Base-by-base conservation (phyloP, 306 rosid genomes). In the Rosa lucieae region DNA sequence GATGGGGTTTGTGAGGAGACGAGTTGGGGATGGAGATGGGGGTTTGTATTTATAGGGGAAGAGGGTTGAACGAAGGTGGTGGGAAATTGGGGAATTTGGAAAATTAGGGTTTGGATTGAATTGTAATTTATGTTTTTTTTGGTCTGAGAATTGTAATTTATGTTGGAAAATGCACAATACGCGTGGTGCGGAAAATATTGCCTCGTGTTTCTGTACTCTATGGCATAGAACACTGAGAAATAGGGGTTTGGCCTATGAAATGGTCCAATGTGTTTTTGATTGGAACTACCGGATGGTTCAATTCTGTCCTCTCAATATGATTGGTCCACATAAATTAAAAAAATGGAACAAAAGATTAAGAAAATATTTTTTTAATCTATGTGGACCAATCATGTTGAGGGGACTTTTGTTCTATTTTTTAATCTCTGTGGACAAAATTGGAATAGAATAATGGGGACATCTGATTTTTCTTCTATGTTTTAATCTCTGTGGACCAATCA, bases 1-100 rank as follows among this genome's bases (percentile, higher is more conserved):
- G 80, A 81, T 81, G 59, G 80, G 84, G 84, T 81, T 81, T 81
- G 74, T 73, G 83, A 67, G 83, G 83, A 67, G 74, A 47, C 69
- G 83, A 23, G 47, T 29, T 23, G 8, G 47, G 20, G 29, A 15
- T 14, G 79, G 46, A 17, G 67, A 21, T 18, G 4, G 37, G 46
- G 79, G 6, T 37, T 52, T 3, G 53, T 65, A 67, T 80, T 66
- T 80, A 80, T 67, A 80, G 75, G 46, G 70, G 17, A 14, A 18
- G 1, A 20, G 17, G 49, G 59, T 21, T 42, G 6, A 4, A 51
- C 3, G 65, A 68, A 77, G 44, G 52, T 55, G 74, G 52, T 77
- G 80, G 42, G 78, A 53, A 44, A 37, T 23, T 63, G 69, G 42
- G 69, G 72, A 66, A 52, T 32, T 20, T n/a, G 72, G 59, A 6